Base-by-base conservation (phyloP, 768 basidiomycete species). In the Amanita brunnescens region DNA sequence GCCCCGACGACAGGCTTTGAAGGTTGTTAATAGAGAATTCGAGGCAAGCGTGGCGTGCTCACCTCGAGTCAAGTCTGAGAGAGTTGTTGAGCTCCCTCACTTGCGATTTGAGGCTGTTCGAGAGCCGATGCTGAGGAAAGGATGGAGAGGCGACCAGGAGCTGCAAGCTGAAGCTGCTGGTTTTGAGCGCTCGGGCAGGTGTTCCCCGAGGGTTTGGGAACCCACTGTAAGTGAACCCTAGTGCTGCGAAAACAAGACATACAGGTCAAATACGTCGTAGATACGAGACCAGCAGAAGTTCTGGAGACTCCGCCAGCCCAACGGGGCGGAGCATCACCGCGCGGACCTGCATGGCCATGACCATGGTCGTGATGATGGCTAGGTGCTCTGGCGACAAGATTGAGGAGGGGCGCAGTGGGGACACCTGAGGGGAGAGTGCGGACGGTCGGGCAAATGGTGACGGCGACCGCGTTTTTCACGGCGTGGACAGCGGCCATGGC, bases 361-460 rank as follows among this genome's bases (percentile, higher is more conserved):
- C 75, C 80, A 59, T 76, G 81, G 54, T 72, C 77, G 57, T 87
- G 83, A 26, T 71, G 76, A 57, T 71, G 68, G 51, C 75, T 67
- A 53, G 81, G 78, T 29, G 82, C 81, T 60, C 81, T 82, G 41
- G 78, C 81, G 54, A 78, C 69, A 62, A 90, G 73, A 70, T 87
- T 88, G 64, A 97, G 71, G 45, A 80, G 74, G 30, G 88, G 82
- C 6, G 83, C 88, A 58, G 66, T 65, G 26, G 94, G 94, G 12
- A 92, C 76, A 54, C 94, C 94, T 30, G 78, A 82, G 39, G 92
- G 76, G 52, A 89, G 79, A 5, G 81, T 73, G 62, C 87, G 80
- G 57, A 89, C 81, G 30, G 91, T 90, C 52, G 92, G 89, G 30
- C 86, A 68, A 56, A 95, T 72, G 67, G 81, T 89, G 61, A 91